phyloP scores from a whole-genome alignment of 768 basidiomycete species.

The Solioccasus polychromus region DNA sequence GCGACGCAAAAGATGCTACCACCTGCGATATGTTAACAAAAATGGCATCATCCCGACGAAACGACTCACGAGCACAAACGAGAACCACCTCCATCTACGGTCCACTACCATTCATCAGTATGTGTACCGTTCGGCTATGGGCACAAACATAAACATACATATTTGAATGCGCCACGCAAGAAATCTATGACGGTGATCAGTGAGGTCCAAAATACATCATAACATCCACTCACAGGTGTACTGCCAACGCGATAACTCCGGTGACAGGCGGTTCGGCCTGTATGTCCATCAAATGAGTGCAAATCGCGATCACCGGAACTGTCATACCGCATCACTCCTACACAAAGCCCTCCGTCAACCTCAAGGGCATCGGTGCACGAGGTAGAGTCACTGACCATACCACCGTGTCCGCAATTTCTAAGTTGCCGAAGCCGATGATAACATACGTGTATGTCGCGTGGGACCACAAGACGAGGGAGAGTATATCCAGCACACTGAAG shows the following conservation, averaged over 20 bases:
- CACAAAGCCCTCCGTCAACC: not conserved
- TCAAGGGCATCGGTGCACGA: not conserved
- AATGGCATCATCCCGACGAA: not conserved
- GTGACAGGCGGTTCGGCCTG: not conserved
- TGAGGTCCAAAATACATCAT: not conserved
- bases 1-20: not conserved
- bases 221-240: not conserved
- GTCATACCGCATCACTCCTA: not conserved
- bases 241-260: not conserved
- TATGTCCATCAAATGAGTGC: not conserved
- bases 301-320: not conserved
- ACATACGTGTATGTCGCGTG: not conserved
- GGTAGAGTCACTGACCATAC: not conserved
- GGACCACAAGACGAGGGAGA: not conserved
- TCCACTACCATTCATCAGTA: not conserved
- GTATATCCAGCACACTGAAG: not conserved
- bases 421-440: not conserved
- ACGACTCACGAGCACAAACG: not conserved
- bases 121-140: not conserved
- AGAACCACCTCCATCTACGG: not conserved
- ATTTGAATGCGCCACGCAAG: not conserved
- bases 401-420: not conserved
- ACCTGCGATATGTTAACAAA: not conserved
- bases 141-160: not conserved
- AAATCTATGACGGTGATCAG: not conserved